These are phyloP conservation scores for Parmelia sp. DNA, from an alignment of 495 filamentous ascomycete genomes.

Conservation along the genomic window DNA sequence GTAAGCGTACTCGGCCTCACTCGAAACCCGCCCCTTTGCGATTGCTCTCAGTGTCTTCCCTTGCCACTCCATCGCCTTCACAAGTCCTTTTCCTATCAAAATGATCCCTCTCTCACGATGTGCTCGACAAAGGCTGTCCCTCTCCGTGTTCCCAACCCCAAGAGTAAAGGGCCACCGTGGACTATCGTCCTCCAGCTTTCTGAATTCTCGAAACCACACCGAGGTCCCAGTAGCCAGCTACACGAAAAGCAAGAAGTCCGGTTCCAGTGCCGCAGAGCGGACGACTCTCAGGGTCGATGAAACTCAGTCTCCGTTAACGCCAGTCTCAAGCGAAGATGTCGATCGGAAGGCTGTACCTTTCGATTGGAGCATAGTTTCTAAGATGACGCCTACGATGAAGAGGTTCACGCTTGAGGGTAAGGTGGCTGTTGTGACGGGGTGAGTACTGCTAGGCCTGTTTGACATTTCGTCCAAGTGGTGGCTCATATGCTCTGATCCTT, in stretches of 20 bases:
- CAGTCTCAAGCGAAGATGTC: not conserved
- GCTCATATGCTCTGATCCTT: too few relatives aligned
- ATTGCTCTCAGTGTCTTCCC: not conserved
- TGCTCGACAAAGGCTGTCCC: not conserved
- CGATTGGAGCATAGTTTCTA: constrained; percentile 1
- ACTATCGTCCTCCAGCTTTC: not conserved
- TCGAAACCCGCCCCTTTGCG: not conserved
- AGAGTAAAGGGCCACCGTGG: not conserved
- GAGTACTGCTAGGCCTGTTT: not conserved
- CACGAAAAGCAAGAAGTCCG: not conserved
- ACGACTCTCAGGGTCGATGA: constrained; percentile 6
- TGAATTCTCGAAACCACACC: not conserved
- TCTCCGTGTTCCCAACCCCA: not conserved
- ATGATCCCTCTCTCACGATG: not conserved
- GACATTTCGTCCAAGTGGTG: too few relatives aligned
- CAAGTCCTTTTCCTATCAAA: not conserved
- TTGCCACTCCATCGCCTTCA: not conserved
- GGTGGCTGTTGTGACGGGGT: constrained; percentile 73
- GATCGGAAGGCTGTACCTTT: constrained; percentile 18
- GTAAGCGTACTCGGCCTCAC: not conserved
- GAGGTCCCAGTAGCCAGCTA: constrained; percentile 16
- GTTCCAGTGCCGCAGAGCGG: not conserved
- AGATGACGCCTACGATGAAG: constrained; percentile 24
- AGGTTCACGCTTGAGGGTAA: constrained; percentile 69
- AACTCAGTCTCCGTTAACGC: not conserved